phyloP scores from a whole-genome alignment of 805 yeast genomes.

The Barnettozyma botsteinii region DNA sequence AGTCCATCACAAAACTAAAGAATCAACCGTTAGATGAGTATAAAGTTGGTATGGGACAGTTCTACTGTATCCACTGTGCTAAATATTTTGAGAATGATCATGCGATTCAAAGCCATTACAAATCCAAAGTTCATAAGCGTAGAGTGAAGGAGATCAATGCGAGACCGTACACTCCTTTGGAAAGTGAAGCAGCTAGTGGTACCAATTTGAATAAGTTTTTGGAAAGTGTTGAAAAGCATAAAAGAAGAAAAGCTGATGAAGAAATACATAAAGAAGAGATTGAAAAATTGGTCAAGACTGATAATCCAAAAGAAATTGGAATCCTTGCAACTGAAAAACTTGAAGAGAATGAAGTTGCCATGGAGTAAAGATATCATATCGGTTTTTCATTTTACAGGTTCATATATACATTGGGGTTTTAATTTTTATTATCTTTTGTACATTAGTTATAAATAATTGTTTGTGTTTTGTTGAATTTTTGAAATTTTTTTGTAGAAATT shows the following conservation, averaged over 20 bases:
- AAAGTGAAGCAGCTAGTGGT: conserved; percentile 90
- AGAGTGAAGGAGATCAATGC: conserved; percentile 68
- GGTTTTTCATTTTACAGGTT: background rate
- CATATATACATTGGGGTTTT: background rate
- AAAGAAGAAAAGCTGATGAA: conserved; percentile 43
- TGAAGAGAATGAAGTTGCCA: conserved; percentile 22
- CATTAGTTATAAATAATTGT: conserved; percentile 5
- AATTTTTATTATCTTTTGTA: too few species aligned
- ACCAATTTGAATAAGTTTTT: conserved; percentile 62
- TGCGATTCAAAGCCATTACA: conserved; percentile 67
- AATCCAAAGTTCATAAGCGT: conserved; percentile 79
- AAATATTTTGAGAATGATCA: conserved; percentile 77
- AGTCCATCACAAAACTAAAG: conserved; percentile 57
- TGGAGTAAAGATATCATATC: conserved; percentile 10
- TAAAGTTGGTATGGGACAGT: conserved; percentile 92
- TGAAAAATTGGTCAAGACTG: conserved; percentile 23
- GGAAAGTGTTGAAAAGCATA: conserved; percentile 56
- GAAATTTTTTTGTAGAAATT: too few species aligned
- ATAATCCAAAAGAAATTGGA: conserved; percentile 28
- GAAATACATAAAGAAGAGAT: conserved; percentile 38
- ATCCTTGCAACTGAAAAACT: conserved; percentile 7
- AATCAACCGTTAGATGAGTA: conserved; percentile 86
- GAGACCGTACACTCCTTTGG: conserved; percentile 82
- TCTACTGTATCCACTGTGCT: conserved; percentile 91
- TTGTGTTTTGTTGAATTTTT: too few species aligned